These are phyloP conservation scores for Starmera quercuum DNA, from an alignment of 805 yeast genomes.

Conservation along the genomic window DNA sequence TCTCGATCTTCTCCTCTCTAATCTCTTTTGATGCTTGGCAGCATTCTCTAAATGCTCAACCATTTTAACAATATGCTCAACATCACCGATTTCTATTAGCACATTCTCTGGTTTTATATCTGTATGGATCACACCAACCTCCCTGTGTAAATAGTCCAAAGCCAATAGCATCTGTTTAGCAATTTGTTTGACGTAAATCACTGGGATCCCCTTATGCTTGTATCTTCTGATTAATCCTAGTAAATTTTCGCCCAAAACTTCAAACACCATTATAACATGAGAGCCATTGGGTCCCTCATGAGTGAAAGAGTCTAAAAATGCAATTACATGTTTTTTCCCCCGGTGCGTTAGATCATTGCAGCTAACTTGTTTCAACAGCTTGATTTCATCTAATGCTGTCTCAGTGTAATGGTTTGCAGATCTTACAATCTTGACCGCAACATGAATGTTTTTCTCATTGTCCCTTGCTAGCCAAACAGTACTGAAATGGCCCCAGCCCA, in stretches of 20 bases:
- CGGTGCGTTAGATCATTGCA: constrained; percentile 61
- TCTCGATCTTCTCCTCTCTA: constrained; percentile 31
- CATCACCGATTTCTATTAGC: constrained; percentile 74
- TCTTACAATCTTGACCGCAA: constrained; percentile 90
- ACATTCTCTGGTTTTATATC: constrained; percentile 73
- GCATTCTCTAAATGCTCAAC: constrained; percentile 55
- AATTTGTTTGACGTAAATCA: constrained; percentile 69
- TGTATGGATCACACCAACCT: constrained; percentile 69
- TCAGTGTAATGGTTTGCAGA: constrained; percentile 88
- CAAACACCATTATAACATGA: constrained; percentile 96
- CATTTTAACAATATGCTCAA: constrained; percentile 64
- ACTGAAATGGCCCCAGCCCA: constrained; percentile 99
- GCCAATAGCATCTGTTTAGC: constrained; percentile 72
- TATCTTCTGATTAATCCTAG: constrained; percentile 76
- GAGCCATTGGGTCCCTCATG: constrained; percentile 88
- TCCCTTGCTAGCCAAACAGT: constrained; percentile 89
- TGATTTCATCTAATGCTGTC: constrained; percentile 91
- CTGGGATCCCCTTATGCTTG: constrained; percentile 73
- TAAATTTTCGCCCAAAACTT: constrained; percentile 90
- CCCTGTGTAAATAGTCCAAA: constrained; percentile 63
- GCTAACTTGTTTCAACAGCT: constrained; percentile 59
- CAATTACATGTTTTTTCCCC: constrained; percentile 77
- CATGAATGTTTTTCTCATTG: constrained; percentile 55
- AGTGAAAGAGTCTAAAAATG: constrained; percentile 73
- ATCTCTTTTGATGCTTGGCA: constrained; percentile 32